phyloP scores from a whole-genome alignment of 2,329 filamentous ascomycete species.

The Coniochaeta ligniaria region DNA sequence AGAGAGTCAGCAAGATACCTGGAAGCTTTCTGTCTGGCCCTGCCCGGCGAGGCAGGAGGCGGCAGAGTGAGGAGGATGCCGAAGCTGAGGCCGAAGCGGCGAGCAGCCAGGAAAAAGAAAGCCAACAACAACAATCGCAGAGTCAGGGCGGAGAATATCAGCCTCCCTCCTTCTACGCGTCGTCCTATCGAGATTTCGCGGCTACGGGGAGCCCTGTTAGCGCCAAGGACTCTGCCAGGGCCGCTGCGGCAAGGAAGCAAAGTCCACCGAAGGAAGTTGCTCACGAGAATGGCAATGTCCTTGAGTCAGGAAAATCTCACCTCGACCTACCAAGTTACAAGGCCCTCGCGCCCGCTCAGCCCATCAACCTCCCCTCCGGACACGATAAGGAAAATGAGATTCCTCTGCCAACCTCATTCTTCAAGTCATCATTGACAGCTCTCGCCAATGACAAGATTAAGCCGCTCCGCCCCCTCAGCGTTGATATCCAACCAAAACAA shows the following conservation, averaged over 20 bases:
- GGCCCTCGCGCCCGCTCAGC: slow-evolving; percentile 41
- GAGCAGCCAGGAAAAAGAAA: slow-evolving; percentile 33
- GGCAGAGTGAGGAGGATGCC: slow-evolving; percentile 59
- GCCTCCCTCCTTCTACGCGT: slow-evolving; percentile 36
- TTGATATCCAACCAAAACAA: slow-evolving; percentile 30
- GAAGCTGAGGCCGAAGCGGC: slow-evolving; percentile 36
- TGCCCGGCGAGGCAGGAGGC: slow-evolving; percentile 64
- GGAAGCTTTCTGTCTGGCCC: slow-evolving; percentile 76
- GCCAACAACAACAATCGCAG: slow-evolving; percentile 24
- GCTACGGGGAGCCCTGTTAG: slow-evolving; percentile 53
- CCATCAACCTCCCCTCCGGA: slow-evolving; percentile 45
- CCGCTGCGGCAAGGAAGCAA: slow-evolving; percentile 29
- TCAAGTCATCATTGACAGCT: slow-evolving; percentile 54
- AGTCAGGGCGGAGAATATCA: slow-evolving; percentile 5
- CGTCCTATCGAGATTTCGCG: slow-evolving; percentile 38
- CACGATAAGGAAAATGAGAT: slow-evolving; percentile 83
- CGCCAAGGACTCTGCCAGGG: slow-evolving; percentile 34
- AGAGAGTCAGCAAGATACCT: slow-evolving; percentile 66
- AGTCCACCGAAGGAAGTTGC: not conserved
- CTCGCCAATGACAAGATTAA: slow-evolving; percentile 47
- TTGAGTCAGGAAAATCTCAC: slow-evolving; percentile 18
- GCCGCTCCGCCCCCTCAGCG: slow-evolving; percentile 40
- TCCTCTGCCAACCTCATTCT: slow-evolving; percentile 45
- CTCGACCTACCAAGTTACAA: slow-evolving; percentile 41
- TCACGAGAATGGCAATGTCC: slow-evolving; percentile 9